Conservation (phyloP, 768 basidiomycete genomes). For the Suillus occidentalis region DNA sequence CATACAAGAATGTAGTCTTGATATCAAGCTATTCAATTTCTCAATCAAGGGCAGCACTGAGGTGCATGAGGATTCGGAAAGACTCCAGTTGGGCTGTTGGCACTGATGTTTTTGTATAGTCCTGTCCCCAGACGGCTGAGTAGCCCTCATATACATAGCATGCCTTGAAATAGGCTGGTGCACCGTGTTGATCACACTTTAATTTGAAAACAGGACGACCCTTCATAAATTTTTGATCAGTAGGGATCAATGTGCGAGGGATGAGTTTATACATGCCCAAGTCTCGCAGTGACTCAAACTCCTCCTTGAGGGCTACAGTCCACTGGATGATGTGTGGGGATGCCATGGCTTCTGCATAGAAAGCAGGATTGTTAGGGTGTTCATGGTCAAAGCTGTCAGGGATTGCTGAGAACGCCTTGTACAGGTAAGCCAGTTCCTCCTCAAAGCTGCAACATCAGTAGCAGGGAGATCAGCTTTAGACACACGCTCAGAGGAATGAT, state of each 20-base stretch:
- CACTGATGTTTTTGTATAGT: background rate
- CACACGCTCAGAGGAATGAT: no score
- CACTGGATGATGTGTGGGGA: background rate
- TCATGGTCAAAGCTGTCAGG: no score
- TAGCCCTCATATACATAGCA: background rate
- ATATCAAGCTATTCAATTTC: background rate
- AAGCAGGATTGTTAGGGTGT: background rate
- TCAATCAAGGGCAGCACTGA: background rate
- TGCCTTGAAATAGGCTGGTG: background rate
- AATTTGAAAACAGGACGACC: background rate
- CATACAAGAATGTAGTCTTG: background rate
- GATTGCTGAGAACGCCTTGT: fast-evolving
- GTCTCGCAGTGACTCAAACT: background rate
- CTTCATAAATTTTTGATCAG: background rate
- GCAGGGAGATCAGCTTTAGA: no score
- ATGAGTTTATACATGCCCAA: background rate
- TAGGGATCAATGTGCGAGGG: fast-evolving
- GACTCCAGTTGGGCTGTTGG: background rate
- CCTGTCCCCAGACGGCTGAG: background rate
- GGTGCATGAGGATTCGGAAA: background rate
- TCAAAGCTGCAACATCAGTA: no score
- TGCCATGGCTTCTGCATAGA: background rate
- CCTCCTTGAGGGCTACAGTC: background rate
- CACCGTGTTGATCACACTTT: fast-evolving
- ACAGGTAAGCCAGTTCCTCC: background rate